These are phyloP conservation scores for Psidium friedrichsthalianum DNA, from an alignment of 345 rosid species.

Conservation along the genomic window DNA sequence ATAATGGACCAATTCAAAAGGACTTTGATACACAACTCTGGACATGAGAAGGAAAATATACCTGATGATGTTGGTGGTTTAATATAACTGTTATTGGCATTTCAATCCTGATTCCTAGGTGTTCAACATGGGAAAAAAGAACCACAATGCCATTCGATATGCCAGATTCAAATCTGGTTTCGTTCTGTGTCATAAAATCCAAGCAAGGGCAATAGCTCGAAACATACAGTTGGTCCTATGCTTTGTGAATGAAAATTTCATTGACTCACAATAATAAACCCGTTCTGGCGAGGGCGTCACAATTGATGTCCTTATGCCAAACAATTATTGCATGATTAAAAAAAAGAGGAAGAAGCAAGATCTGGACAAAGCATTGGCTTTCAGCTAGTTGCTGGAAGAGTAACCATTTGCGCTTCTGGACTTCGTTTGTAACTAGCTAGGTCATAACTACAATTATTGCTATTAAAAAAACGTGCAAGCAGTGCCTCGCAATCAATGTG, in stretches of 20 bases:
- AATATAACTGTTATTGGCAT: not conserved
- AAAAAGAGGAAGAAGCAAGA: not conserved
- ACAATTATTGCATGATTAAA: not conserved
- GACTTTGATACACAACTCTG: too few species aligned
- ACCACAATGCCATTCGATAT: not conserved
- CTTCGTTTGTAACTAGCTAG: not conserved
- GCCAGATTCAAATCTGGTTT: not conserved
- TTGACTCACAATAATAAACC: not conserved
- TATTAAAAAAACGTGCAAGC: not conserved
- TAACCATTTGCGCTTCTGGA: not conserved
- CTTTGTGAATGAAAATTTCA: not conserved
- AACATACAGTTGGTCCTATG: not conserved
- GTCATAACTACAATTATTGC: not conserved
- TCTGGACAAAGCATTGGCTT: not conserved
- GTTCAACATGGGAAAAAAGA: not conserved
- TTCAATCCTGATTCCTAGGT: not conserved
- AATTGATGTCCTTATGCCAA: not conserved
- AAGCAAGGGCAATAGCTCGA: not conserved
- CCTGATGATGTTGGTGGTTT: not conserved
- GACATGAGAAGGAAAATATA: too few species aligned
- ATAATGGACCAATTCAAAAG: too few species aligned
- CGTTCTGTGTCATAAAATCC: not conserved
- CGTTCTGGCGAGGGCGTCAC: not conserved
- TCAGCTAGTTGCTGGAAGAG: not conserved
- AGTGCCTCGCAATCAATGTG: not conserved